A percentile compares a stretch with the other conserved stretches of the same genome.
phyloP scores from a whole-genome alignment of 257 asterid species.

The Salvia miltiorrhiza region DNA sequence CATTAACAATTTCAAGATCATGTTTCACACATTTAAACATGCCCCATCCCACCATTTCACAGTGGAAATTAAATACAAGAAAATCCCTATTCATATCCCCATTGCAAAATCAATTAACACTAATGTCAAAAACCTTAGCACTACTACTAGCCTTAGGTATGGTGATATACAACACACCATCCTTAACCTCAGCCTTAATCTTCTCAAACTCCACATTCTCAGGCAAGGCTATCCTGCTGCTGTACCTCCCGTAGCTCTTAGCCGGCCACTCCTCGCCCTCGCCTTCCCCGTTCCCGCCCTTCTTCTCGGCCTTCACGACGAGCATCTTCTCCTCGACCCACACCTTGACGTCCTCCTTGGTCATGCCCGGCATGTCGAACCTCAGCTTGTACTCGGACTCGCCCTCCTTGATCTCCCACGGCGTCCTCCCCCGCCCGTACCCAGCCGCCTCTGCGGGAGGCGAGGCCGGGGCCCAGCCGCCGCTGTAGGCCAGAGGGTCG shows the following conservation, averaged over 20 bases:
- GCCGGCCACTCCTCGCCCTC: slow-evolving; percentile 53
- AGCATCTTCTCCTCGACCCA: slow-evolving; percentile 73
- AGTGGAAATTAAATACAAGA: too few species aligned
- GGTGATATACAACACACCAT: slow-evolving; percentile 64
- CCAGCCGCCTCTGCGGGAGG: slow-evolving; percentile 20
- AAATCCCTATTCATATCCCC: too few species aligned
- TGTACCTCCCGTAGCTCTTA: slow-evolving; percentile 61
- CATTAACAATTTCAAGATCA: background rate
- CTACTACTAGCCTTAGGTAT: slow-evolving; percentile 43
- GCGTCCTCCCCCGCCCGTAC: slow-evolving; percentile 60
- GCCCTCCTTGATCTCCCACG: slow-evolving; percentile 76
- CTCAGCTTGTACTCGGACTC: slow-evolving; percentile 61
- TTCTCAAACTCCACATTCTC: slow-evolving; percentile 66
- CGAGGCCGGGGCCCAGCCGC: slow-evolving; percentile 24
- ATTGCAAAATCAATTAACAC: slow-evolving; percentile 32
- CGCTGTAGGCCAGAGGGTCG: slow-evolving; percentile 43
- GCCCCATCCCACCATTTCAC: too few species aligned
- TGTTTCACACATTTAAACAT: too few species aligned
- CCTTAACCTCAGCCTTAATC: slow-evolving; percentile 78
- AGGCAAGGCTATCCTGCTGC: slow-evolving; percentile 63
- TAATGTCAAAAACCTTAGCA: slow-evolving; percentile 54
- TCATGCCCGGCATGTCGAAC: slow-evolving; percentile 86
- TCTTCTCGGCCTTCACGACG: slow-evolving; percentile 63
- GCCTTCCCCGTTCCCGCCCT: background rate
- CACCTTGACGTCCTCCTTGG: slow-evolving; percentile 57